Conservation (phyloP, 83 land plant species). For the Thuja plicata region DNA sequence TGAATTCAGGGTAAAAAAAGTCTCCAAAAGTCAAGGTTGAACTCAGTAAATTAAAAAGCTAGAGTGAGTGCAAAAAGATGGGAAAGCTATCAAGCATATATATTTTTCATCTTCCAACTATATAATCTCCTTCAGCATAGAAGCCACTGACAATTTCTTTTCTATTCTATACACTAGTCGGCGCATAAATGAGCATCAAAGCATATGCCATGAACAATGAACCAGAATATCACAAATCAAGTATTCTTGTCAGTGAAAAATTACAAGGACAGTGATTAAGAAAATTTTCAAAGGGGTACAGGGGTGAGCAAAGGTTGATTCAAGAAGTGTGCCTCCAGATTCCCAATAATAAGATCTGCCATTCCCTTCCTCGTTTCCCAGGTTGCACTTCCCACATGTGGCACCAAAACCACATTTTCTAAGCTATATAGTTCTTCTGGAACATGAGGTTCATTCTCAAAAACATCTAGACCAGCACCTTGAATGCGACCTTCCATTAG, state of each 20-base stretch:
- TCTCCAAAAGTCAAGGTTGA: no score
- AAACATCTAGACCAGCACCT: constrained; percentile 87
- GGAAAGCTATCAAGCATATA: no score
- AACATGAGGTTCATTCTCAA: constrained; percentile 79
- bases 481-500: constrained; percentile 50
- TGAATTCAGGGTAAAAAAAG: no score
- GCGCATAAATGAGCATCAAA: not conserved
- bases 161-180: not conserved
- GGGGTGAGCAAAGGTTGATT: constrained; percentile 35
- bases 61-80: no score
- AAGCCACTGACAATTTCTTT: not conserved
- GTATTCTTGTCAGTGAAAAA: not conserved
- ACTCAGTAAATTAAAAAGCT: no score
- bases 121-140: not conserved
- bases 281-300: not conserved
- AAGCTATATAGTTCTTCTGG: constrained; percentile 55
- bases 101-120: no score
- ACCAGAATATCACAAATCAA: not conserved
- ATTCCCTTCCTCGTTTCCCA: constrained; percentile 46
- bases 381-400: constrained; percentile 57
- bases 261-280: not conserved
- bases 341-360: constrained; percentile 44
- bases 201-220: not conserved
- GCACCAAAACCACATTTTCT: constrained; percentile 74
- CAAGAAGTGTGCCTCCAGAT: constrained; percentile 64